Percentiles rank a stretch among this genome's conserved stretches.
phyloP scores from a whole-genome alignment of 305 asterid genomes.

The Fraxinus platypoda region DNA sequence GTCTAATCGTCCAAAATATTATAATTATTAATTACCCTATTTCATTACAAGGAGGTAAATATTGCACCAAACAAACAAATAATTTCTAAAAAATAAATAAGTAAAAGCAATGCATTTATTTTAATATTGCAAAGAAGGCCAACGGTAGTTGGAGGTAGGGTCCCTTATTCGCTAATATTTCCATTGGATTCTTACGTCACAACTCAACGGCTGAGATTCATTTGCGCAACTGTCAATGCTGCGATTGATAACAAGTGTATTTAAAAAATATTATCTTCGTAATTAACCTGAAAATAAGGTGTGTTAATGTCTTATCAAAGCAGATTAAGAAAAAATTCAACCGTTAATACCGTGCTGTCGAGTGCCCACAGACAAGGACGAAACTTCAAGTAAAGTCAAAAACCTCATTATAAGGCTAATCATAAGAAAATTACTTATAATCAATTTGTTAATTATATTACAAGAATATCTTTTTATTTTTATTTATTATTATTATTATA shows the following conservation, averaged over 20 bases:
- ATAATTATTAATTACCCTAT: neutral
- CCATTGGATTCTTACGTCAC: neutral
- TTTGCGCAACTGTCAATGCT: neutral
- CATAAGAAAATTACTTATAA: conserved; percentile 12
- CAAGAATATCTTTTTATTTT: neutral
- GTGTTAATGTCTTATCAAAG: neutral
- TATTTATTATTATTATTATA: neutral
- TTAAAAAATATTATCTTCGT: neutral
- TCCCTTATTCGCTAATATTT: conserved; percentile 4
- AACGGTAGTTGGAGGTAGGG: conserved; percentile 15
- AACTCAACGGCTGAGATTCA: conserved; percentile 16
- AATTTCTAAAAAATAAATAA: neutral
- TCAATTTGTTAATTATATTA: neutral
- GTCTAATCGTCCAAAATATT: neutral
- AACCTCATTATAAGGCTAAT: conserved; percentile 14
- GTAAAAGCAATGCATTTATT: neutral
- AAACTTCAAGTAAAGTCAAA: conserved; percentile 25
- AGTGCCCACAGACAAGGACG: conserved; percentile 24
- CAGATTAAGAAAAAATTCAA: conserved; percentile 15
- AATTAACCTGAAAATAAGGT: conserved; percentile 12
- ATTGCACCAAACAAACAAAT: neutral
- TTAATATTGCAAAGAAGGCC: neutral
- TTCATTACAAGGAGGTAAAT: neutral
- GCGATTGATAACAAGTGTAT: neutral
- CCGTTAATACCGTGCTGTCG: conserved; percentile 19